A percentile compares a stretch with the other conserved stretches of the same genome.
These are phyloP conservation scores for Saccharomyces hybrid DNA, from an alignment of 1,139 yeast species.

Conservation along the genomic window DNA sequence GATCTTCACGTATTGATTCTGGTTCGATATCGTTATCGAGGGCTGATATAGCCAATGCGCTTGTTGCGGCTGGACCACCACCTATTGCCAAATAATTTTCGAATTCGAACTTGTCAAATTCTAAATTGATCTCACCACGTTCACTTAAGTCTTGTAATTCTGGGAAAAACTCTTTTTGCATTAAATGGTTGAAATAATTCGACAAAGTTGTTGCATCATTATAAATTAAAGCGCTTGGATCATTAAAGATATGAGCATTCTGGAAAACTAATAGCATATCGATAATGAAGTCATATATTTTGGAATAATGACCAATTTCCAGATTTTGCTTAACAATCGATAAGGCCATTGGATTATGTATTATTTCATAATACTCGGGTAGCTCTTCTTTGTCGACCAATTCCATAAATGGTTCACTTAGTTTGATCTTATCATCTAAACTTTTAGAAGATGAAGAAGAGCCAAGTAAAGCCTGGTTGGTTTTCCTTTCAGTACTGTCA, in stretches of 20 bases:
- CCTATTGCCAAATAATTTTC: slow-evolving; percentile 23
- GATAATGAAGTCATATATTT: slow-evolving; percentile 42
- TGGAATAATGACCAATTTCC: slow-evolving; percentile 39
- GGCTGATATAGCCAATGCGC: background rate
- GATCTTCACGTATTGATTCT: background rate
- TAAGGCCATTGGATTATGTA: slow-evolving; percentile 52
- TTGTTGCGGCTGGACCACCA: slow-evolving; percentile 9
- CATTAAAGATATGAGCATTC: slow-evolving; percentile 54
- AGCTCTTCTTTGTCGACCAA: slow-evolving; percentile 47
- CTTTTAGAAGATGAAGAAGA: slow-evolving; percentile 8
- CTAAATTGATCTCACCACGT: slow-evolving; percentile 28
- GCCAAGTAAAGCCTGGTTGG: slow-evolving; percentile 17
- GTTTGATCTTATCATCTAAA: slow-evolving; percentile 28
- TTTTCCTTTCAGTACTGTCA: slow-evolving; percentile 36
- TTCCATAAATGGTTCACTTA: slow-evolving; percentile 52
- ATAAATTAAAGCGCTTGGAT: slow-evolving; percentile 46
- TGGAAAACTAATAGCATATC: slow-evolving; percentile 46
- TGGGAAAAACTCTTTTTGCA: slow-evolving; percentile 24
- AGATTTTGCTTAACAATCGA: slow-evolving; percentile 39
- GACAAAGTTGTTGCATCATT: slow-evolving; percentile 47
- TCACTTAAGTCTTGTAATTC: slow-evolving; percentile 27
- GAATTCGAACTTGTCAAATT: slow-evolving; percentile 26
- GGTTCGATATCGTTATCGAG: background rate
- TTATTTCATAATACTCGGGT: slow-evolving; percentile 52
- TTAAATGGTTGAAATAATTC: slow-evolving; percentile 22